Evolutionary conservation across 306 rosid species (phyloP).

Genomic region (Pterocarpus santalinus): DNA sequence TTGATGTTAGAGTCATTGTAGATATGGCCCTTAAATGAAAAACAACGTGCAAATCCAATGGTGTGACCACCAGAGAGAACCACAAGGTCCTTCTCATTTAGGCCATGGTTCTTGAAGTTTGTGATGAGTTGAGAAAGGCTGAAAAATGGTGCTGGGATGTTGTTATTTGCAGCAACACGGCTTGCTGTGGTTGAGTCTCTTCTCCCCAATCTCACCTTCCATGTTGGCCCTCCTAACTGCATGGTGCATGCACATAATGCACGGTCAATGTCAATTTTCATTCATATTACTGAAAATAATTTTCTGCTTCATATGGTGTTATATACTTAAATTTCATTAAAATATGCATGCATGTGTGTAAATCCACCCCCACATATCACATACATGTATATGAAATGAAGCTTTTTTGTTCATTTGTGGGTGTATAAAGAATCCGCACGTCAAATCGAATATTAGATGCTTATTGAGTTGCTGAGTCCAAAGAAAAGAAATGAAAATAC

Average conservation of each 20-base stretch:
- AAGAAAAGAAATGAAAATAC: no score
- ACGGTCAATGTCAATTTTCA: no score
- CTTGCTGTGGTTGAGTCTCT: conserved; percentile 66
- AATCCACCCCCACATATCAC: no score
- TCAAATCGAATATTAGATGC: no score
- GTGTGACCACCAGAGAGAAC: conserved; percentile 60
- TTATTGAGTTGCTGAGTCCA: no score
- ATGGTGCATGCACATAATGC: not conserved
- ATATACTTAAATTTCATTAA: no score
- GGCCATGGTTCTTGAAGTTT: conserved; percentile 55
- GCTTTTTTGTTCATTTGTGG: no score
- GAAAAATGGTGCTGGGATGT: conserved; percentile 52
- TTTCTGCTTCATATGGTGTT: no score
- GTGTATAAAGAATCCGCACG: no score
- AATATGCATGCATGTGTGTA: no score
- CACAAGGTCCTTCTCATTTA: conserved; percentile 57
- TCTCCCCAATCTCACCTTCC: conserved; percentile 60
- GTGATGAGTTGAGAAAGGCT: conserved; percentile 43
- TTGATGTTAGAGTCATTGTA: conserved; percentile 54
- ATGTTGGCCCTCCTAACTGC: conserved; percentile 65
- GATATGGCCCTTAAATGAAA: conserved; percentile 27
- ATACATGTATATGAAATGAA: no score
- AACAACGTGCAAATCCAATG: conserved; percentile 53
- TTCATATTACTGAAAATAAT: no score
- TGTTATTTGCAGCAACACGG: conserved; percentile 35